Evolutionary conservation across 345 rosid species (phyloP).

Genomic region (Gossypium ekmanianum): DNA sequence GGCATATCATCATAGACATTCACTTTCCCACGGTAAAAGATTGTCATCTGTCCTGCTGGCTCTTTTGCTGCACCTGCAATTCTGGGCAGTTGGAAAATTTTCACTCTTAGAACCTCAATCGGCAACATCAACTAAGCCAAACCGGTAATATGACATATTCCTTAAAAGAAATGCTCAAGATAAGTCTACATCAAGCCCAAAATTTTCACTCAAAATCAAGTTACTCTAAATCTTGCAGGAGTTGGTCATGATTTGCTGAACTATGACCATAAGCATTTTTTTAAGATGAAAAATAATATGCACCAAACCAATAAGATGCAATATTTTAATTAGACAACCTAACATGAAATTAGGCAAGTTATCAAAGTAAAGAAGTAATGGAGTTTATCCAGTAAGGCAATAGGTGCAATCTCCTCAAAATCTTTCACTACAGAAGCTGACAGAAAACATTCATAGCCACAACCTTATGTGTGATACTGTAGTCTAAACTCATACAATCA

Average conservation of each 20-base stretch:
- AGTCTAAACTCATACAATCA: neutral
- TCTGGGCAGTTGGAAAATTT: constrained; percentile 24
- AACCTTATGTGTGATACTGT: neutral
- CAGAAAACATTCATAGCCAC: neutral
- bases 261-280: neutral
- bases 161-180: neutral
- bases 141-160: constrained; percentile 1
- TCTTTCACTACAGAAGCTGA: neutral
- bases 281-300: neutral
- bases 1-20: constrained; percentile 40
- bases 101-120: constrained; percentile 21
- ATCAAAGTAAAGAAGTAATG: neutral
- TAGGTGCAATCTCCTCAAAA: neutral
- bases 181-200: neutral
- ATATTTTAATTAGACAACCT: neutral
- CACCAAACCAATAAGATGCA: constrained; percentile 8
- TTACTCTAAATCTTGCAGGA: constrained; percentile 2
- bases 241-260: neutral
- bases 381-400: neutral
- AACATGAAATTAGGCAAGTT: neutral
- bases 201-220: neutral
- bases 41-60: constrained; percentile 36
- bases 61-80: constrained; percentile 19
- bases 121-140: neutral
- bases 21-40: constrained; percentile 43